Evolutionary conservation across 2,329 filamentous ascomycete genomes (phyloP), one percentile per base, ranked within the genome.

Genomic region (Cytospora leucostoma): DNA sequence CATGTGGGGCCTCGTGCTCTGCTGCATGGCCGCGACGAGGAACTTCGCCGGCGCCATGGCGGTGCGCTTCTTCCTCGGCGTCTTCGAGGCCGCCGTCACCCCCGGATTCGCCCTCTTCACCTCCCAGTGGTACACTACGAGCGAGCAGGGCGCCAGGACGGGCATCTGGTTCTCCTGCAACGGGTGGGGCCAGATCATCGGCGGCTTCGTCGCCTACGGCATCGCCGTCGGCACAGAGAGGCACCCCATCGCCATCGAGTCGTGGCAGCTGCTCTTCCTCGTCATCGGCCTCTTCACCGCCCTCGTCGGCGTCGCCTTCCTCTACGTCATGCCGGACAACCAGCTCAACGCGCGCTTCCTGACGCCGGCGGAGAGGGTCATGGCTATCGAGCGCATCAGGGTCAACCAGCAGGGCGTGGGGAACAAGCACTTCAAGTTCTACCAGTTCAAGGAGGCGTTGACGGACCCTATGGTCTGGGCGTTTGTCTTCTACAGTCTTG

Each of bases 61-160:
- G 0, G 82, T 90, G 38, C 83, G 89, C 0, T 87, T 90, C 71
- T 84, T 91, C 68, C 79, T 90, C 0, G 89, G 89, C 34, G 78
- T 88, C 0, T 89, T 88, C 61, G 89, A 32, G 49, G 13, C 35
- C 27, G 0, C 88, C 44, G 44, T 47, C 15, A 47, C 44, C 7
- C 44, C 88, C 0, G 87, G 87, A 0, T 90, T 90, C 68, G 84
- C 86, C 0, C 78, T 91, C 1, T 81, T 91, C 68, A 90, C 88
- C 1, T 84, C 80, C 4, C 86, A 90, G 74, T 91, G 88, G 88
- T 92, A 90, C 69, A 91, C 89, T 1, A 87, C 87, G 72, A 79
- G 80, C 60, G 88, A 91, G 71, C 88, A 91, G 75, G 86, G 84
- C 1, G 76, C 79, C 0, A 77, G 88, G 10, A 84, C 83, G 1